phyloP scores from a whole-genome alignment of 2,329 filamentous ascomycete species.

The Endothia cerciana region DNA sequence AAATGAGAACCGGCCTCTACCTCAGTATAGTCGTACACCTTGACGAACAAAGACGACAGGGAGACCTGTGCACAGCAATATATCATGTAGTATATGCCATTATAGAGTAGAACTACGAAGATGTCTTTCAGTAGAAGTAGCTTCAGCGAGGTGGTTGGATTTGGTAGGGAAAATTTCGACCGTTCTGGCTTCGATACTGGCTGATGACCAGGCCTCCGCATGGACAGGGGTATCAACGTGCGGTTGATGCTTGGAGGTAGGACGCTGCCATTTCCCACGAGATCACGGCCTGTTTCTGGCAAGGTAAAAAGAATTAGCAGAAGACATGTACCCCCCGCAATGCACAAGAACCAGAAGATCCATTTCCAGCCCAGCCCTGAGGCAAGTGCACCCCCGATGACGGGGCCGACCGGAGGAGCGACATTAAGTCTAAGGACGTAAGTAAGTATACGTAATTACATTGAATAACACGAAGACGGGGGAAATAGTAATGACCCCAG shows the following conservation, averaged over 20 bases:
- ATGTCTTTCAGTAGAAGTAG: constrained; percentile 17
- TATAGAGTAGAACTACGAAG: constrained; percentile 29
- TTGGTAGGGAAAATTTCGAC: constrained; percentile 7
- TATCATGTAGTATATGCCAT: constrained; percentile 33
- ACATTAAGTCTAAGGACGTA: constrained; percentile 40
- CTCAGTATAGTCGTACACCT: constrained; percentile 31
- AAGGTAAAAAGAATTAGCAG: constrained; percentile 44
- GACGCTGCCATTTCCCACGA: constrained; percentile 6
- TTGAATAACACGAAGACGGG: too few relatives aligned
- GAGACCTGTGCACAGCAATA: constrained; percentile 33
- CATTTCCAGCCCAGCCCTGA: constrained; percentile 51
- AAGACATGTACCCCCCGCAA: constrained; percentile 40
- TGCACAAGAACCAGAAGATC: constrained; percentile 54
- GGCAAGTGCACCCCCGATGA: constrained; percentile 52
- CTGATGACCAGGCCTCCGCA: background rate
- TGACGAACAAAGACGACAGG: constrained; percentile 32
- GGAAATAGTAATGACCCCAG: constrained; percentile 1
- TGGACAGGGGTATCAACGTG: background rate
- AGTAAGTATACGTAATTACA: background rate
- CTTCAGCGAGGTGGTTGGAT: constrained; percentile 22
- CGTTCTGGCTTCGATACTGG: background rate
- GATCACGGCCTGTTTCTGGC: constrained; percentile 37
- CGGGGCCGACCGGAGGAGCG: constrained; percentile 40
- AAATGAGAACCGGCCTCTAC: constrained; percentile 32
- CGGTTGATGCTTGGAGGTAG: constrained; percentile 3